These are phyloP conservation scores for Gastrolobium bilobum DNA, from an alignment of 306 rosid genomes.

Conservation along the genomic window DNA sequence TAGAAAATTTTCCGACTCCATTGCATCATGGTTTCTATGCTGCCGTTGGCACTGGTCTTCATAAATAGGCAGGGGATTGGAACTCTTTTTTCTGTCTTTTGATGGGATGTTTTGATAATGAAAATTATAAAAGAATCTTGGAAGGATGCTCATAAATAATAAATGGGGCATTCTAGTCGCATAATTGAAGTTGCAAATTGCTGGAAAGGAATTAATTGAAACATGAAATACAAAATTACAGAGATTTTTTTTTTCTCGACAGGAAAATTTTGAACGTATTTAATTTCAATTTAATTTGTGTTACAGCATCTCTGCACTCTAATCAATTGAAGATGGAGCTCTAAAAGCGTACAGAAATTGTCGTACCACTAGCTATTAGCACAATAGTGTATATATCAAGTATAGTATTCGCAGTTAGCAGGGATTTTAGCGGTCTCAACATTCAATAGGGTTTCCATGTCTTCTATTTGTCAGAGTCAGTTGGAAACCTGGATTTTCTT, in stretches of 20 bases:
- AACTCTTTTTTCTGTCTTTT: conserved; percentile 29
- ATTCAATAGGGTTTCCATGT: conserved; percentile 63
- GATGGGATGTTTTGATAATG: conserved; percentile 15
- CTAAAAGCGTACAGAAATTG: conserved; percentile 60
- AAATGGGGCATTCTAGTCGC: conserved; percentile 13
- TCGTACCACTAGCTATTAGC: conserved; percentile 62
- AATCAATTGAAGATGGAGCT: conserved; percentile 92
- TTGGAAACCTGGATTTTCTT: conserved; percentile 59
- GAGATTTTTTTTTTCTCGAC: not conserved
- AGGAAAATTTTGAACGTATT: conserved; percentile 16
- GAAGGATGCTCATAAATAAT: conserved; percentile 35
- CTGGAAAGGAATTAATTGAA: conserved; percentile 21
- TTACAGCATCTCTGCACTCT: conserved; percentile 81
- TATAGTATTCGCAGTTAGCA: conserved; percentile 72
- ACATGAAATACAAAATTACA: not conserved
- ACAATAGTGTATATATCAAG: conserved; percentile 78
- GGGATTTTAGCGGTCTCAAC: conserved; percentile 59
- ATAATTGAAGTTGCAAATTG: not conserved
- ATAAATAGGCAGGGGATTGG: not conserved
- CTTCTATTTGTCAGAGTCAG: conserved; percentile 66
- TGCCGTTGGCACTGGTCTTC: conserved; percentile 26
- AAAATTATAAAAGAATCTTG: conserved; percentile 29
- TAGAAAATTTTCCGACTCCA: not conserved
- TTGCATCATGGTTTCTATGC: conserved; percentile 22
- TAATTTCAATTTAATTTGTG: conserved; percentile 42